Base-by-base conservation (phyloP, 2,329 filamentous ascomycete species). In the Fusarium lateritium region DNA sequence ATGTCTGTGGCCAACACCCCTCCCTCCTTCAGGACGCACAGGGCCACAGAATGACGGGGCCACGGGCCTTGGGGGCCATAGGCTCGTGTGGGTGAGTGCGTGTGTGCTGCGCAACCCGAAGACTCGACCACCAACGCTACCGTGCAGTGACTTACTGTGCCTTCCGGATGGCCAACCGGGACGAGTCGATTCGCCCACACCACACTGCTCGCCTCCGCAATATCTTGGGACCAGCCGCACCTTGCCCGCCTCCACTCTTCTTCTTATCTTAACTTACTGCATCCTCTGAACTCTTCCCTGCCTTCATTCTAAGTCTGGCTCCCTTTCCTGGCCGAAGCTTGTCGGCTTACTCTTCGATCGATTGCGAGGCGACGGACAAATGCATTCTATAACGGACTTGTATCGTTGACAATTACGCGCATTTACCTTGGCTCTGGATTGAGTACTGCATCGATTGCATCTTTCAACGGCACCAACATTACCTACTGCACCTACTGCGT, bases 201-300 rank as follows among this genome's bases (percentile, higher is more conserved):
- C 55, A 69, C 61, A 54, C 56, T 56, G 65, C 62, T 74, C 72
- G 70, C 72, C 72, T 74, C 72, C 72, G 71, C 72, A 72, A 75
- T 74, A 74, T 74, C 72, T 74, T 74, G 72, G 62, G 71, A 73
- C 67, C 70, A 70, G 61, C 69, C 56, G 72, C 73, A 72, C 72
- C 69, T 72, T 65, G 67, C 67, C 63, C 46, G 39, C 67, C 60
- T 74, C 70, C 73, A 73, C 72, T 71, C 53, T 63, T 65, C 57
- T 49, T 62, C 66, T 67, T 70, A 62, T 71, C 68, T 71, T 47
- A 36, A 65, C 67, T 60, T 67, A 39, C 47, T 63, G 39, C 58
- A 55, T 53, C 54, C 67, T 70, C 50, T 31, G 36, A 55, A 69
- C 40, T 61, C 52, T 65, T 49, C 60, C 60, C 44, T 59, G 49